phyloP scores from a whole-genome alignment of 169 alveolate genomes.

The Babesia bovis region DNA sequence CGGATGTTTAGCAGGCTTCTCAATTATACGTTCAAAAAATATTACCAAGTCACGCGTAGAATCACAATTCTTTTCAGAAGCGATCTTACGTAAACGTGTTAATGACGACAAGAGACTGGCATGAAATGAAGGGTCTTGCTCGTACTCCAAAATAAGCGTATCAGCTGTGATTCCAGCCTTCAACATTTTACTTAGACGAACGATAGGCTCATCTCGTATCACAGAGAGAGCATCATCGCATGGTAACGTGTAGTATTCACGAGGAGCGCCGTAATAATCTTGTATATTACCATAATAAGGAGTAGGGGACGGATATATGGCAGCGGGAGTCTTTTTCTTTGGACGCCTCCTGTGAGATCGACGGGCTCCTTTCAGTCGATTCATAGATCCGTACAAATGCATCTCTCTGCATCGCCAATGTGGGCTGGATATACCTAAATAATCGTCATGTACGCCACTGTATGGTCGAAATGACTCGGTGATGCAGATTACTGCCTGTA shows the following conservation, averaged over 20 bases:
- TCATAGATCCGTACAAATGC: constrained; percentile 35
- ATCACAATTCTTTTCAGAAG: constrained; percentile 36
- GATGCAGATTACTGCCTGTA: constrained; percentile 8
- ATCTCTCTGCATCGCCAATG: background rate
- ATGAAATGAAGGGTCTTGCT: constrained; percentile 10
- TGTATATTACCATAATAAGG: constrained; percentile 62
- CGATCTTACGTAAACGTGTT: constrained; percentile 17
- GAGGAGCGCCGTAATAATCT: constrained; percentile 68
- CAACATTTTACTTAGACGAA: constrained; percentile 27
- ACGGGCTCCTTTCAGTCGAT: constrained; percentile 58
- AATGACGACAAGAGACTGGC: background rate
- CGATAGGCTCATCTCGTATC: constrained; percentile 35
- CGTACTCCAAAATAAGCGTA: constrained; percentile 35
- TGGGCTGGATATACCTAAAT: background rate
- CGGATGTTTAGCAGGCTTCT: constrained; percentile 40
- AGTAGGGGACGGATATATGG: constrained; percentile 67
- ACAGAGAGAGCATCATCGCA: constrained; percentile 36
- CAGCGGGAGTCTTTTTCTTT: constrained; percentile 55
- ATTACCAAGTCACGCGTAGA: constrained; percentile 49
- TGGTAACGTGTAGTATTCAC: constrained; percentile 58
- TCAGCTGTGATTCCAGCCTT: constrained; percentile 45
- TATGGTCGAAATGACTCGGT: constrained; percentile 14
- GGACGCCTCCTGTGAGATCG: constrained; percentile 53
- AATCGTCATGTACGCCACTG: background rate
- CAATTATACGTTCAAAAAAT: constrained; percentile 46